phyloP scores from a whole-genome alignment of 805 yeast genomes.

The Hanseniaspora lachancei region DNA sequence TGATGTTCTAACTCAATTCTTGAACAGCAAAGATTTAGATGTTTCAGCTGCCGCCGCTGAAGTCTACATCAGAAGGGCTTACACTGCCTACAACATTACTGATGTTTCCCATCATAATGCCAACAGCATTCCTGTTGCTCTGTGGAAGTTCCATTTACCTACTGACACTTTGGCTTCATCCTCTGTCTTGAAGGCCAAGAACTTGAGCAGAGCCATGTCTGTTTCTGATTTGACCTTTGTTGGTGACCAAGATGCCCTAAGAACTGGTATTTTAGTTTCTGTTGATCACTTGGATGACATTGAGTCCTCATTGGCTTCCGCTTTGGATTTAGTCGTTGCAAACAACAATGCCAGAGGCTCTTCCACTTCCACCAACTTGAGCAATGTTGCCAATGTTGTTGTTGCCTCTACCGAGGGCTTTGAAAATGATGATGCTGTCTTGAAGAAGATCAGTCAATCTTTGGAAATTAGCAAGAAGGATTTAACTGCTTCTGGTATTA shows the following conservation, averaged over 20 bases:
- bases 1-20: constrained; percentile 87
- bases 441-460: constrained; percentile 49
- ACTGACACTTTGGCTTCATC: constrained; percentile 65
- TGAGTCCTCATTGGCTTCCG: constrained; percentile 67
- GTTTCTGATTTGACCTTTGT: constrained; percentile 84
- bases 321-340: constrained; percentile 54
- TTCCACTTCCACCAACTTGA: constrained; percentile 38
- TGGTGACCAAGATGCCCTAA: constrained; percentile 61
- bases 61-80: constrained; percentile 91
- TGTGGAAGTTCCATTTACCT: constrained; percentile 84
- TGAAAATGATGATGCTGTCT: constrained; percentile 52
- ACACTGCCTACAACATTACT: constrained; percentile 85
- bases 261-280: constrained; percentile 78
- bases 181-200: constrained; percentile 36
- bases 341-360: constrained; percentile 34
- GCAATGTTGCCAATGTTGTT: constrained; percentile 74
- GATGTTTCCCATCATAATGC: constrained; percentile 52
- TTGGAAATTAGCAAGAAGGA: constrained; percentile 59
- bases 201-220: constrained; percentile 75
- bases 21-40: constrained; percentile 69
- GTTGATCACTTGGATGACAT: constrained; percentile 76
- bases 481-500: constrained; percentile 55
- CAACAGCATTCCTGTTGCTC: constrained; percentile 51
- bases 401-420: constrained; percentile 65
- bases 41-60: constrained; percentile 94